phyloP scores from a whole-genome alignment of 371 early-diverging fungal species.

The Mortierella sp. region DNA sequence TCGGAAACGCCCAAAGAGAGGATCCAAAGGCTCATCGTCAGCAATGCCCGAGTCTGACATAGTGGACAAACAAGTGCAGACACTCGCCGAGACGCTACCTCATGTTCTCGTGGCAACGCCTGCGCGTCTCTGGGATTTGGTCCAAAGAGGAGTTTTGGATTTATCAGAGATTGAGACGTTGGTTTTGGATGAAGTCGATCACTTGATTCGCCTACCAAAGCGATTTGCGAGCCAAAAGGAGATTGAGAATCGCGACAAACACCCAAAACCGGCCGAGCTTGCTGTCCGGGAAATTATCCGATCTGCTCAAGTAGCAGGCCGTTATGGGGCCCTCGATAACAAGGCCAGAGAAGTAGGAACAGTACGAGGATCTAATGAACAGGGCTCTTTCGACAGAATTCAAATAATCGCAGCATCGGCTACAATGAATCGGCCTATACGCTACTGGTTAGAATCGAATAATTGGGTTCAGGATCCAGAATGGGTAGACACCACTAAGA shows the following conservation, averaged over 20 bases:
- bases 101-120: conserved; percentile 80
- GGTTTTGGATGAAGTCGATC: conserved; percentile 85
- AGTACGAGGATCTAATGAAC: no score
- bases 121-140: conserved; percentile 63
- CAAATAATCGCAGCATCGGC: conserved; percentile 80
- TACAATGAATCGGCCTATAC: conserved; percentile 76
- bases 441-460: conserved; percentile 67
- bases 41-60: background rate
- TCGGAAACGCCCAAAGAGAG: background rate
- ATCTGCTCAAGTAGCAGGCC: conserved; percentile 29
- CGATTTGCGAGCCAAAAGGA: conserved; percentile 69
- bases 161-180: conserved; percentile 66
- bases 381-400: conserved; percentile 15
- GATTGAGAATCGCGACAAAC: conserved; percentile 61
- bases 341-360: background rate
- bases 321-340: conserved; percentile 4
- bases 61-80: conserved; percentile 24
- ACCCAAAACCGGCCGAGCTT: conserved; percentile 77
- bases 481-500: conserved; percentile 72
- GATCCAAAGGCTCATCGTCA: background rate
- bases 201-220: conserved; percentile 71
- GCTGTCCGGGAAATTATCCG: conserved; percentile 65
- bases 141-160: conserved; percentile 60
- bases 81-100: conserved; percentile 46
- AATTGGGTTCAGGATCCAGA: conserved; percentile 71